Base-by-base conservation (phyloP, 345 rosid species). In the Nephelium lappaceum region DNA sequence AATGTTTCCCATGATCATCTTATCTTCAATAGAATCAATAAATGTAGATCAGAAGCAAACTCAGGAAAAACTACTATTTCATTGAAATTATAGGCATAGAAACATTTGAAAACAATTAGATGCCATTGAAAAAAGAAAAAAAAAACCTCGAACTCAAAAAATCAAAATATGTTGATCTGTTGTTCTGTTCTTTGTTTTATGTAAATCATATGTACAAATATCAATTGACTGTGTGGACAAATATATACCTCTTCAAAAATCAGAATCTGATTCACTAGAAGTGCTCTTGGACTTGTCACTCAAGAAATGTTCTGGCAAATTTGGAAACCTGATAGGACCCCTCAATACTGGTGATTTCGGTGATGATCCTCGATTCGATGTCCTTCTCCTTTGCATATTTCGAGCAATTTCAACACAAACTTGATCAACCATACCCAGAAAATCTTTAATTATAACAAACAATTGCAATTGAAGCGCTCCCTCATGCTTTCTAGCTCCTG, bases 351-450 rank as follows among this genome's bases (percentile, higher is more conserved):
- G 77, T 18, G 84, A 83, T 69, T 66, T 82, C 1, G 89, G 84
- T 0, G 86, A 69, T 5, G 89, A 72, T 68, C 79, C 75, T 3
- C 86, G 27, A 39, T 82, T 63, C 3, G 79, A 45, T 19, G 84
- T 57, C 79, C 76, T 91, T 84, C 87, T 88, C 80, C 73, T 88
- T 76, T 89, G 98, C 81, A 88, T 62, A 67, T 88, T 90, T 84
- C 94, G 81, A 67, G 87, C 82, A 66, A 93, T 87, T 38, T 91
- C 93, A 8, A 91, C 71, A 60, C 94, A 93, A 11, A 79, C 95
- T 58, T 85, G 83, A 85, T 95, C 98, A 72, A 93, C 98, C 98
- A 89, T 91, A 8, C 70, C 76, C 8, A 95, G 89, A 73, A 95
- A 95, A 69, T 95, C 93, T 71, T 83, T 91, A 62, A 93, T 89